Percentiles rank a stretch among this genome's conserved stretches.
Evolutionary conservation across 2,329 filamentous ascomycete genomes (phyloP).

Genomic region (Aspergillus cejpii): DNA sequence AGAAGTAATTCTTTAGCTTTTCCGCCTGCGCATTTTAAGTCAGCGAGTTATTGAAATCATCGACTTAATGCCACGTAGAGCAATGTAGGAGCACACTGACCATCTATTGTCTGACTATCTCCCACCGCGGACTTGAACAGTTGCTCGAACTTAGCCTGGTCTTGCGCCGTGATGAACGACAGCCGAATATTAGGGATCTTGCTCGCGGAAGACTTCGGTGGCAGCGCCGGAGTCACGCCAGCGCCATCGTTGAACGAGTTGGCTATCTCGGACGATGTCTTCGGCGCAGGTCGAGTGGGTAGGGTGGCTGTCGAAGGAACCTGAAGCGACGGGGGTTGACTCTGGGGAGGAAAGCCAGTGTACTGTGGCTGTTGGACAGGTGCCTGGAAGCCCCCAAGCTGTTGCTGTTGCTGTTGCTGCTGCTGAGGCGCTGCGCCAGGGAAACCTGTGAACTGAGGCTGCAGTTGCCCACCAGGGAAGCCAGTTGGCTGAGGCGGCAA

Average conservation of each 20-base stretch:
- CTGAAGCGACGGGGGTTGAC: constrained; percentile 32
- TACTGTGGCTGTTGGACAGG: constrained; percentile 54
- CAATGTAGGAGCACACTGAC: constrained; percentile 29
- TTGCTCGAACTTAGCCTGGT: constrained; percentile 95
- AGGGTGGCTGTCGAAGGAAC: constrained; percentile 43
- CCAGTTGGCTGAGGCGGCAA: constrained; percentile 64
- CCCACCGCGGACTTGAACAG: constrained; percentile 93
- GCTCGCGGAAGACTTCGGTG: constrained; percentile 52
- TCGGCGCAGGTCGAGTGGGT: constrained; percentile 49
- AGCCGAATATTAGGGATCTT: constrained; percentile 91
- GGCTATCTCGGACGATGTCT: constrained; percentile 59
- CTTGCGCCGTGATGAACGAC: constrained; percentile 90
- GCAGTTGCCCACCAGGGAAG: constrained; percentile 48
- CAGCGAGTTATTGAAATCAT: constrained; percentile 7
- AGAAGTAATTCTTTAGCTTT: constrained; percentile 85
- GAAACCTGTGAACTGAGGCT: constrained; percentile 45
- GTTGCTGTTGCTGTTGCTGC: constrained; percentile 41
- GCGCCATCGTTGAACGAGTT: constrained; percentile 52
- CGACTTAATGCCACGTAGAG: not conserved
- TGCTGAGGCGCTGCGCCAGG: constrained; percentile 40
- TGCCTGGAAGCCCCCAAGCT: constrained; percentile 41
- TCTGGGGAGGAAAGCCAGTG: constrained; percentile 49
- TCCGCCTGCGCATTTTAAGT: constrained; percentile 48
- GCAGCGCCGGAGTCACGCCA: constrained; percentile 53
- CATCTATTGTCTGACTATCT: constrained; percentile 75